phyloP scores from a whole-genome alignment of 2,329 filamentous ascomycete genomes.

The Verticillium nubilum region DNA sequence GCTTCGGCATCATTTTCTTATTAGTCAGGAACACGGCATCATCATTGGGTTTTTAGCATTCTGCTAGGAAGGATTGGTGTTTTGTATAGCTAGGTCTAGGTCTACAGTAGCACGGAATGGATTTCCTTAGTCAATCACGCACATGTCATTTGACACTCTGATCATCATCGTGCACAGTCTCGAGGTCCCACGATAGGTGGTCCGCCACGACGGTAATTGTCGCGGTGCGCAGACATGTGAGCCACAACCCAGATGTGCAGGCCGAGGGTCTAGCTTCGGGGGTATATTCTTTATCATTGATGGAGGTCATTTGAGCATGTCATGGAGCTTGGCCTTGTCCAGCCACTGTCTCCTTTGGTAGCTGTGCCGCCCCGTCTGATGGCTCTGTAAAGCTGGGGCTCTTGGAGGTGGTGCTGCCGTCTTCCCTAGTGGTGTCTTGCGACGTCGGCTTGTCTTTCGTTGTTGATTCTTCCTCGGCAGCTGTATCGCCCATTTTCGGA shows the following conservation, averaged over 20 bases:
- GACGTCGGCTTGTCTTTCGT: background rate
- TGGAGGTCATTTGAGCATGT: background rate
- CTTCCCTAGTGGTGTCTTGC: background rate
- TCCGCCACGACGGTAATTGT: too few relatives aligned
- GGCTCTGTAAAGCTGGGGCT: background rate
- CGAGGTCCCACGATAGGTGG: too few relatives aligned
- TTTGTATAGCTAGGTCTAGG: background rate
- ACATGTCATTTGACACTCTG: background rate
- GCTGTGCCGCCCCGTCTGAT: background rate
- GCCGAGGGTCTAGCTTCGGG: too few relatives aligned
- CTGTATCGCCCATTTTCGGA: background rate
- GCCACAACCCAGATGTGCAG: too few relatives aligned
- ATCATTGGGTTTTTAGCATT: background rate
- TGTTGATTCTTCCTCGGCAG: background rate
- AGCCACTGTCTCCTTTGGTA: background rate
- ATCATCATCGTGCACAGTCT: too few relatives aligned
- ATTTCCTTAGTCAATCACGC: background rate
- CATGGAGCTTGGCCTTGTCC: background rate
- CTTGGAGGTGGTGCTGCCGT: background rate
- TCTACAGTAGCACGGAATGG: background rate
- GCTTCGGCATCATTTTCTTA: background rate
- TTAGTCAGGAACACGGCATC: background rate
- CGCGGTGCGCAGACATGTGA: too few relatives aligned
- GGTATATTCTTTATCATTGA: background rate
- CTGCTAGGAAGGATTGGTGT: background rate